Percentiles rank a stretch among this genome's conserved stretches.
These are phyloP conservation scores for Solanum habrochaites DNA, from an alignment of 257 asterid species.

Conservation along the genomic window DNA sequence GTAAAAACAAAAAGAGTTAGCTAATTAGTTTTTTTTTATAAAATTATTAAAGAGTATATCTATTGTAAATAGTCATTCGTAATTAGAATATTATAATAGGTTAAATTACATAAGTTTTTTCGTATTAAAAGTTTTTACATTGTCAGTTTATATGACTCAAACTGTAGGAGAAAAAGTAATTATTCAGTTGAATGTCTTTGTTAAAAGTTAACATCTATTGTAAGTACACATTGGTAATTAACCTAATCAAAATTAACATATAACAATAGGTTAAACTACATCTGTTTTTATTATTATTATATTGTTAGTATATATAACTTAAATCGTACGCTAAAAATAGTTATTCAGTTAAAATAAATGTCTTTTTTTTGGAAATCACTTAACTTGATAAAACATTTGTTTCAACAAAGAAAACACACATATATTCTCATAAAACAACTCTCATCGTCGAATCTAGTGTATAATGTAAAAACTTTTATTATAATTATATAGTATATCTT, in stretches of 20 bases:
- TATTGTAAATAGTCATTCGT: background rate
- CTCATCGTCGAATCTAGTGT: background rate
- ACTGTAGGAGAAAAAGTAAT: background rate
- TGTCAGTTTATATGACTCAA: background rate
- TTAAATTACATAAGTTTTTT: background rate
- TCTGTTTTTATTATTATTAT: background rate
- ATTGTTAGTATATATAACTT: background rate
- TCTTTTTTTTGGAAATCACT: background rate
- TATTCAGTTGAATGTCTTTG: background rate
- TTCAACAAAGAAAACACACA: background rate
- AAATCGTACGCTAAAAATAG: background rate
- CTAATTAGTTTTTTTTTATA: background rate
- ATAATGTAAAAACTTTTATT: background rate
- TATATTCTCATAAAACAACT: background rate
- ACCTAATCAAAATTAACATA: background rate
- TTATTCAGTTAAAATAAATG: background rate
- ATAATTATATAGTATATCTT: too few relatives aligned
- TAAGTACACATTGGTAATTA: background rate
- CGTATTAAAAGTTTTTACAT: background rate
- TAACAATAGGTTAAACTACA: background rate
- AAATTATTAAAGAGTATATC: background rate
- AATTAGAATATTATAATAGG: background rate
- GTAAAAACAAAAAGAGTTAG: background rate
- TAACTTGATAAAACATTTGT: background rate
- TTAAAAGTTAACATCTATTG: background rate